Base-by-base conservation (phyloP, 768 basidiomycete species). In the Mycena polygramma region DNA sequence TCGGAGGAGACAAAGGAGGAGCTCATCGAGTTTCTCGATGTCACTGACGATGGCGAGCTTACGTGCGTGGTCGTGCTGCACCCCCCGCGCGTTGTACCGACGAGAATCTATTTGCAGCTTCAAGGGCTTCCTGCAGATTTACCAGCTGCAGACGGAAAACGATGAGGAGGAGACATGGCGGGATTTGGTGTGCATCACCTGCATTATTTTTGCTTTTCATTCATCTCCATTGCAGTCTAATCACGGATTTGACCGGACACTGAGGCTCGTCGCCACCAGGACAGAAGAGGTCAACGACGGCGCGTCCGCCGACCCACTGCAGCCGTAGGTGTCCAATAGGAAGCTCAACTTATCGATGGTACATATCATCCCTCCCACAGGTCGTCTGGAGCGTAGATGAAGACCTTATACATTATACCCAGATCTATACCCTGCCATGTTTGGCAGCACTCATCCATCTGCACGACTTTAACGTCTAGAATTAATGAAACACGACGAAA, bases 161-260 rank as follows among this genome's bases (percentile, higher is more conserved):
- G 94, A 94, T 71, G 92, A 94, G 73, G 90, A 90, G 77, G 92
- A 95, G 80, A 95, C 94, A 10, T 95, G 92, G 93, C 84, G 87
- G 79, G 94, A 94, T 83, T 80, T 94, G 72, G 92, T 93, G 74
- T 74, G 89, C 77, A 30, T 68, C 26, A 41, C 63, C 51, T 24
- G 41, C 30, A 30, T 30, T 30, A 30, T 30, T 35, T 55, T 30
- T 17, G 49, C 51, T 55, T 22, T 43, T 61, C 39, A 58, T 63
- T 45, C 58, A 35, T 71, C 24, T 57, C 48, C 66, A 68, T 37
- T 63, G 20, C 70, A 94, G 91, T 88, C 90, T 55, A 89, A 84
- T 52, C 93, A 94, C 79, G 93, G 93, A 0, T 94, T 94, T 75
- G 91, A 94, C 81, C 85, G 91, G 57, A 85, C 82, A 48, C 82